Conservation (phyloP, 768 basidiomycete genomes). For the Aureoboletus auriporus region DNA sequence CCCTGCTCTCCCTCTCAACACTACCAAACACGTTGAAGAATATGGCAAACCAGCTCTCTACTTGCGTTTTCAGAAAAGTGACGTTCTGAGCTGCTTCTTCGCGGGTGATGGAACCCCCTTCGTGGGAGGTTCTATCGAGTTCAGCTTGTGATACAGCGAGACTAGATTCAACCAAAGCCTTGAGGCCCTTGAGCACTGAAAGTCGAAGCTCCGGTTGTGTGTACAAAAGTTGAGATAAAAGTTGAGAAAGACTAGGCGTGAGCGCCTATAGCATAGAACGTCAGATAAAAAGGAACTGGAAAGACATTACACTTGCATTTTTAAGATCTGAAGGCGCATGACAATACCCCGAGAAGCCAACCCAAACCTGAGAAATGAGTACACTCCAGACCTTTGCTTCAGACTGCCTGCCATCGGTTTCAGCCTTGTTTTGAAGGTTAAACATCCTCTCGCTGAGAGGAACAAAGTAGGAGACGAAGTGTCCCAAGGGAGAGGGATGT, state of each 20-base stretch:
- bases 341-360: conserved; percentile 88
- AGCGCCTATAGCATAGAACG: conserved; percentile 49
- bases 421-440: conserved; percentile 77
- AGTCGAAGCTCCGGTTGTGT: conserved; percentile 80
- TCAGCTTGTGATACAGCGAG: conserved; percentile 41
- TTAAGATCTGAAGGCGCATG: conserved; percentile 72
- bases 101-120: conserved; percentile 39
- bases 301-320: conserved; percentile 41
- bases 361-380: conserved; percentile 91
- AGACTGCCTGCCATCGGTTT: conserved; percentile 63
- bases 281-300: conserved; percentile 1
- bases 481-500: conserved; percentile 75
- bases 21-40: conserved; percentile 96
- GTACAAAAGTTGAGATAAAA: conserved; percentile 93
- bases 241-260: conserved; percentile 71
- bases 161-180: conserved; percentile 79
- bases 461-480: conserved; percentile 89
- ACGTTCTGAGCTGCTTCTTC: conserved; percentile 66
- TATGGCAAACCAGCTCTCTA: conserved; percentile 91
- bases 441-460: conserved; percentile 94
- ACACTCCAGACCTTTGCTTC: conserved; percentile 97
- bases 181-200: conserved; percentile 77
- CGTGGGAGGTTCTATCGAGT: conserved; percentile 23
- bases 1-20: conserved; percentile 67
- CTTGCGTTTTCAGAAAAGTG: conserved; percentile 67